These are phyloP conservation scores for Effrenium voratum DNA, from an alignment of 73 alveolate genomes.

Conservation along the genomic window DNA sequence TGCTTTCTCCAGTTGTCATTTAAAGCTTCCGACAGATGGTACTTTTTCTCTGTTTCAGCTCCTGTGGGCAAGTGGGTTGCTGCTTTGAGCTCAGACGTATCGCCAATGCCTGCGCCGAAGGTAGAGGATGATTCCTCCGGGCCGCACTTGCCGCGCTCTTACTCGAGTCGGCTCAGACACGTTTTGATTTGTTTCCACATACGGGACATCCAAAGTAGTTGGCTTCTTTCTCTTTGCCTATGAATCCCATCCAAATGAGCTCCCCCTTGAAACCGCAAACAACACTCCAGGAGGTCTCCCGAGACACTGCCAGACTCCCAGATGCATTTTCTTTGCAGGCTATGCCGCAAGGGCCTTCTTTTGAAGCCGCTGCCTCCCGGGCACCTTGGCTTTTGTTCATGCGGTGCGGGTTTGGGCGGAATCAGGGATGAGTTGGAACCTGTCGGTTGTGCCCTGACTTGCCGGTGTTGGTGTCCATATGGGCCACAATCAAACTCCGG, in stretches of 20 bases:
- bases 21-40: neutral
- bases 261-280: too few relatives aligned
- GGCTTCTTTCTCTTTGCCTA: neutral
- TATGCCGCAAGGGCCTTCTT: slow-evolving; percentile 79
- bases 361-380: slow-evolving; percentile 77
- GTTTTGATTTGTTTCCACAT: neutral
- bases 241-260: neutral
- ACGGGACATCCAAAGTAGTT: neutral
- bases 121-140: slow-evolving; percentile 56
- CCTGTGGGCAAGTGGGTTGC: too few relatives aligned
- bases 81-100: too few relatives aligned
- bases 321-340: too few relatives aligned
- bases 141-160: slow-evolving; percentile 21
- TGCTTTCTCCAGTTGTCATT: too few relatives aligned
- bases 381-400: neutral
- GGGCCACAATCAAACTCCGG: too few relatives aligned
- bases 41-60: neutral
- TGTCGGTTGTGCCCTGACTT: neutral
- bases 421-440: neutral
- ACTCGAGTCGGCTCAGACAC: neutral
- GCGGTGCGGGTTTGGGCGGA: neutral
- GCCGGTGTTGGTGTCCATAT: neutral
- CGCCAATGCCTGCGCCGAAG: too few relatives aligned
- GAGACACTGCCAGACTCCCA: too few relatives aligned
- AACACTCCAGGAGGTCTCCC: too few relatives aligned